Conservation (phyloP, 2,329 filamentous ascomycete species). For the Fusarium poae region DNA sequence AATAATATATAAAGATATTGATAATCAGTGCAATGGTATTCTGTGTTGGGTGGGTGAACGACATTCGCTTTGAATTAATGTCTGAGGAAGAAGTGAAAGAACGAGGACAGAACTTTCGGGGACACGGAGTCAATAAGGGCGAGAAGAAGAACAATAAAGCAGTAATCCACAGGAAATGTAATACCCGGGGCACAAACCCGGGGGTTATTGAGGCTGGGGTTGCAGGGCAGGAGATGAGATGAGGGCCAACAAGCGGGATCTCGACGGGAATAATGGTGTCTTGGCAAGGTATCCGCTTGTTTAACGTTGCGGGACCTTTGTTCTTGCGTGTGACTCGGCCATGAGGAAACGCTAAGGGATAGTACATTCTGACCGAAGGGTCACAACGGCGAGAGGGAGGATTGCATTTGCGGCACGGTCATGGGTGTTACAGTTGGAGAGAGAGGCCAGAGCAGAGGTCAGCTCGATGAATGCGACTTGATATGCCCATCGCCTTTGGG, state of each 20-base stretch:
- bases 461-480: background rate
- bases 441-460: slow-evolving; percentile 5
- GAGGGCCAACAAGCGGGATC: slow-evolving; percentile 43
- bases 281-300: slow-evolving; percentile 40
- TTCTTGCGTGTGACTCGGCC: slow-evolving; percentile 38
- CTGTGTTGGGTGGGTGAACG: background rate
- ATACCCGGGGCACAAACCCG: slow-evolving; percentile 40
- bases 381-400: slow-evolving; percentile 14
- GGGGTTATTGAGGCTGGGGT: slow-evolving; percentile 36
- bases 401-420: slow-evolving; percentile 29
- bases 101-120: background rate
- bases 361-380: slow-evolving; percentile 20
- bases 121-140: slow-evolving; percentile 13
- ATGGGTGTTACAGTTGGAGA: background rate
- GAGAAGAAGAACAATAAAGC: background rate
- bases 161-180: slow-evolving; percentile 12
- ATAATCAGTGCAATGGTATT: background rate
- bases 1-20: background rate
- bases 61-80: background rate
- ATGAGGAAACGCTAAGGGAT: slow-evolving; percentile 38
- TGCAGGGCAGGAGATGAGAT: slow-evolving; percentile 38
- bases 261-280: slow-evolving; percentile 46
- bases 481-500: background rate
- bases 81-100: background rate
- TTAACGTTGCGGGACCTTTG: slow-evolving; percentile 28